Evolutionary conservation across 257 asterid genomes (phyloP), one percentile per base, ranked within the genome.

Genomic region (Solanum arcanum): DNA sequence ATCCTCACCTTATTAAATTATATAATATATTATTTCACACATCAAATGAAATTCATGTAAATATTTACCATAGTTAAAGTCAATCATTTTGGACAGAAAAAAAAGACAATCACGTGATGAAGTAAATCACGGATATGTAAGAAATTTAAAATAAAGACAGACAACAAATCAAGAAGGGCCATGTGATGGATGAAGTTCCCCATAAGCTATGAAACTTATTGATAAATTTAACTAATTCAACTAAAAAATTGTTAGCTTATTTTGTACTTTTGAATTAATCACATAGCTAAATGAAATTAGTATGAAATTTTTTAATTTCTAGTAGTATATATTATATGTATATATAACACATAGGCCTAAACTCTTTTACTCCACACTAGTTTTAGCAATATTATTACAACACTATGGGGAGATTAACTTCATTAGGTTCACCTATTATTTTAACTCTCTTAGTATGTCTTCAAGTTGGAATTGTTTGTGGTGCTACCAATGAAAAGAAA

Each of bases 401-500:
- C 35, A 76, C 31, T 8, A 77, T 78, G 84, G 62, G 62, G 14
- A 78, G 42, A 37, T 27, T 46, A 27, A 9, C 3, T 9, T 46
- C 46, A 31, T 46, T 78, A 78, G 37, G 10, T 46, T 27, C 88
- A 35, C 41, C 85, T 20, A 66, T 25, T 12, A 66, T 25, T 12
- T 2, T 64, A 29, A 39, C 80, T n/a, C 75, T 66, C 27, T 56
- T 90, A 6, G 27, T 23, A 42, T 33, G 44, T 39, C 52, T 87
- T 33, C 84, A 29, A 31, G 81, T 84, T 18, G 49, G 78, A 72
- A 37, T 70, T 82, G 84, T 91, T 10, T 86, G 85, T 64, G 90
- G 91, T 87, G 86, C 86, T 27, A 87, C 86, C 3, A 93, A 88
- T 66, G 95, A 94, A 52, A 90, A 90, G 18, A 64, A 41, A 41